Evolutionary conservation across 164 flowering plant genomes (phyloP), one percentile per base, ranked within the genome.

Genomic region (Chloranthus sessilifolius): DNA sequence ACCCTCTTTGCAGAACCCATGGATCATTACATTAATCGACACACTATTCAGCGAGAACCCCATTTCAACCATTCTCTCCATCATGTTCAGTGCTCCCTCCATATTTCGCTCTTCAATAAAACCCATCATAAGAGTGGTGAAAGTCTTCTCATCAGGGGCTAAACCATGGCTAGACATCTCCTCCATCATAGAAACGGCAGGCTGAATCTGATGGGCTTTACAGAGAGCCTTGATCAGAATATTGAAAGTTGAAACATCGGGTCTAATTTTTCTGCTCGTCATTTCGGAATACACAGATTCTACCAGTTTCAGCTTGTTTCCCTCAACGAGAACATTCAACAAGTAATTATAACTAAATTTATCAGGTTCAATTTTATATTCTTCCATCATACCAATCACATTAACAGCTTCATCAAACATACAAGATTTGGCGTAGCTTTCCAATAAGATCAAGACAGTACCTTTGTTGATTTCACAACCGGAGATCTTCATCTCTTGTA

Each of bases 201-300:
- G 76, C 68, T 79, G 80, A 50, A 87, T 70, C 47, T 87, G 98
- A 69, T 81, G 96, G 2, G 95, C 84, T 61, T 61, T 82, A 68
- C 96, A 87, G 4, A 91, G 69, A 7, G 86, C 95, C 69, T 87
- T 87, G 14, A 91, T 85, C 83, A 91, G 66, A 21, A 85, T 72
- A 67, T 91, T 90, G 58, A 82, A 86, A 2, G 96, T 91, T 1
- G 85, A 71, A 50, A 83, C 79, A 73, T 91, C 89, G 0, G 78
- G 80, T 46, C 64, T 66, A 40, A 81, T 62, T 17, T 85, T 79
- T 42, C 65, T 56, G 34, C 28, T 50, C 7, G 57, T 46, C 95
- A 87, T 87, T 9, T 35, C 54, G 2, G 69, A 47, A 72, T 87
- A 78, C 19, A 79, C 76, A 40, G 26, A 46, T 62, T 91, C 96